Base-by-base conservation (phyloP, 2,329 filamentous ascomycete species). In the Xylaria sp. region DNA sequence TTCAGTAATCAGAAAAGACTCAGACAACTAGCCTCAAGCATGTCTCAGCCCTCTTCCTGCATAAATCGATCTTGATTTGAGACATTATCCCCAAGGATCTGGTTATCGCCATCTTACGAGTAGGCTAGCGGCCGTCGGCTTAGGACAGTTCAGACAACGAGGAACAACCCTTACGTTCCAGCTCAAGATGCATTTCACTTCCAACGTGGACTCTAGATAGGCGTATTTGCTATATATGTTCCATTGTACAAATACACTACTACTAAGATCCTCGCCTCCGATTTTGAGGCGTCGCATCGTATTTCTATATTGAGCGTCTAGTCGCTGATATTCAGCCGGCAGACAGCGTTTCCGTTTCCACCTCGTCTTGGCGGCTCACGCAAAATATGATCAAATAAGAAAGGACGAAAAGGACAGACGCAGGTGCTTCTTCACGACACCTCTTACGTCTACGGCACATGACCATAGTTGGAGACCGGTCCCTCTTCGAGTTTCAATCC, bases 41-140 rank as follows among this genome's bases (percentile, higher is more conserved):
- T 58, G 62, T 64, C 49, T 64, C 62, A 54, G 58, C 58, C 38
- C 37, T 41, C 19, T 38, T 8, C n/a, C 25, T 43, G 25, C 29
- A 33, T 27, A 54, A 25, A 46, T 29, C 62, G 58, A 61, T 61
- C 49, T 54, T 15, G 23, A 44, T 19, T n/a, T 21, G n/a, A 52
- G 29, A 48, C 51, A n/a, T 19, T 46, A 15, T 17, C 37, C n/a
- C 54, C 48, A 23, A 21, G 11, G 47, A 60, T 63, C 56, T 60
- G 38, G 55, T n/a, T 37, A 41, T 37, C 23, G 48, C 33, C 19
- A 47, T 41, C 31, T 7, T 13, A 35, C 7, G 13, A 46, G 29
- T 40, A 29, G 23, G 11, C 33, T 40, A 35, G 35, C 21, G 37
- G 21, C 33, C 27, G n/a, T 44, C 35, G 29, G 37, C 49, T 35